Evolutionary conservation across 495 filamentous ascomycete species (phyloP).

Genomic region (Neurospora sp.): DNA sequence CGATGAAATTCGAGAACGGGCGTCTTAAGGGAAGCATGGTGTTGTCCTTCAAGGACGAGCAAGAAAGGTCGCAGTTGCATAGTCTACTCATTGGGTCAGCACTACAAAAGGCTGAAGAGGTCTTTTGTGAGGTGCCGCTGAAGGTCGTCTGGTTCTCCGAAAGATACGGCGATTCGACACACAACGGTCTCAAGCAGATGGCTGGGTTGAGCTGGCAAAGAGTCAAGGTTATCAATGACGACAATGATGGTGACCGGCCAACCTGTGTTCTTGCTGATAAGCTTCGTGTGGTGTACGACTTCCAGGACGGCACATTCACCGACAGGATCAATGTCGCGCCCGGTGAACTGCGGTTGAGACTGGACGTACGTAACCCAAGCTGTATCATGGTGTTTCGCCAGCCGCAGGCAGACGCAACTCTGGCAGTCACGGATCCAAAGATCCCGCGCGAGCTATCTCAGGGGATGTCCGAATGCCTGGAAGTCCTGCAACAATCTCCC

Average conservation of each 20-base stretch:
- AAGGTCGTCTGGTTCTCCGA: slow-evolving; percentile 54
- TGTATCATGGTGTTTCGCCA: slow-evolving; percentile 54
- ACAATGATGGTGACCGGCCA: slow-evolving; percentile 30
- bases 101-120: slow-evolving; percentile 46
- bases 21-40: slow-evolving; percentile 55
- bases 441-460: slow-evolving; percentile 44
- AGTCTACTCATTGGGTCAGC: slow-evolving; percentile 58
- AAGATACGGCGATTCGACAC: slow-evolving; percentile 28
- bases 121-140: slow-evolving; percentile 52
- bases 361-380: slow-evolving; percentile 49
- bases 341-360: slow-evolving; percentile 54
- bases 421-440: slow-evolving; percentile 56
- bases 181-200: slow-evolving; percentile 33
- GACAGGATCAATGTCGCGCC: slow-evolving; percentile 69
- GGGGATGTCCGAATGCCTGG: slow-evolving; percentile 45
- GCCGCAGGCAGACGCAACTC: slow-evolving; percentile 55
- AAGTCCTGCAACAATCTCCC: slow-evolving; percentile 23
- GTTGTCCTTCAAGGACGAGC: slow-evolving; percentile 59
- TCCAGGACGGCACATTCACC: slow-evolving; percentile 56
- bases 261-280: slow-evolving; percentile 58
- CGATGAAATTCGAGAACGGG: slow-evolving; percentile 60
- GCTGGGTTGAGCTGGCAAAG: slow-evolving; percentile 37
- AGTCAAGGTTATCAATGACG: slow-evolving; percentile 46
- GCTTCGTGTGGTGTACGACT: slow-evolving; percentile 57
- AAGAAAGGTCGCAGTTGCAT: slow-evolving; percentile 56